A percentile compares a stretch with the other conserved stretches of the same genome.
Conservation (phyloP, 2,329 filamentous ascomycete species). For the Thielaviopsis musarum region DNA sequence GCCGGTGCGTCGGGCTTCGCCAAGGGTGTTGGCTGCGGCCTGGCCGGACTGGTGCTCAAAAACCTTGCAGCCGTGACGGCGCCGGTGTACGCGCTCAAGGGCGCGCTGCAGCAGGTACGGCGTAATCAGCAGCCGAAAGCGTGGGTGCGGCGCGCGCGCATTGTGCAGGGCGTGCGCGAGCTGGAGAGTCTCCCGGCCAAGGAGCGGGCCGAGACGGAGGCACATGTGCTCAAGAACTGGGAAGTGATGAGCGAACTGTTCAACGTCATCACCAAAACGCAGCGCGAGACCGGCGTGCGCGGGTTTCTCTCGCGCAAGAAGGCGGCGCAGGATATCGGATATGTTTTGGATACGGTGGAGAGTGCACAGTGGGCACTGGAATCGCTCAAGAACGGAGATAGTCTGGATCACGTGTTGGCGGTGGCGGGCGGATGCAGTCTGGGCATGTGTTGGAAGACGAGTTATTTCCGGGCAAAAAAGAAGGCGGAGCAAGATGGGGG, state of each 20-base stretch:
- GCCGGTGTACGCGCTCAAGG: constrained; percentile 46
- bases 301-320: constrained; percentile 20
- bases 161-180: constrained; percentile 39
- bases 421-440: not conserved
- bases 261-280: constrained; percentile 22
- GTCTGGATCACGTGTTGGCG: constrained; percentile 15
- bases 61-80: constrained; percentile 44
- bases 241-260: constrained; percentile 24
- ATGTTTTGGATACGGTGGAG: constrained; percentile 32
- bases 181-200: constrained; percentile 18
- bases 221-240: constrained; percentile 26
- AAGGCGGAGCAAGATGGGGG: not conserved
- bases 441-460: constrained; percentile 10
- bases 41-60: constrained; percentile 48
- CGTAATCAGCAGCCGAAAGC: constrained; percentile 34
- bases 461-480: constrained; percentile 2
- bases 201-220: constrained; percentile 17
- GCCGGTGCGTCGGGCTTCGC: constrained; percentile 29
- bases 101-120: constrained; percentile 41
- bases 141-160: constrained; percentile 39
- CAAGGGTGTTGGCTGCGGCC: constrained; percentile 43
- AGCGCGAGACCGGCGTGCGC: constrained; percentile 15
- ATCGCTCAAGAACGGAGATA: constrained; percentile 28
- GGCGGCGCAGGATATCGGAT: constrained; percentile 19
- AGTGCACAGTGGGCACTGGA: constrained; percentile 28